Base-by-base conservation (phyloP, 306 rosid species). In the Dicorynia guianensis region DNA sequence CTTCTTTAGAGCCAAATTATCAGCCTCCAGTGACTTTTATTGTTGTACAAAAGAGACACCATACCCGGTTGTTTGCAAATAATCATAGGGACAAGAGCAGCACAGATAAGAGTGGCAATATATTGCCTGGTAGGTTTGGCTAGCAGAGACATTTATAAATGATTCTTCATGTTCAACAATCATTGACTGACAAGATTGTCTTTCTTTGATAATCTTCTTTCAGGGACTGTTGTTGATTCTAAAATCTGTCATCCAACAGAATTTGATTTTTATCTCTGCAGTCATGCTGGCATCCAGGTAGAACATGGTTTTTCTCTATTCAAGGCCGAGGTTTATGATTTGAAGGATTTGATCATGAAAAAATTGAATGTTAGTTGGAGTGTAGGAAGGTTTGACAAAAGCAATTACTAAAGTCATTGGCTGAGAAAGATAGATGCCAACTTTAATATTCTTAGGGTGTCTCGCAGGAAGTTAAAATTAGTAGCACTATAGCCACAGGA, bases 271-370 rank as follows among this genome's bases (percentile, higher is more conserved):
- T 93, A 93, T 83, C 98, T 93, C 67, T 93, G 98, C 83, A 93
- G 98, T 82, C 98, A 93, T 69, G 98, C 98, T 52, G 96, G 98
- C 65, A 87, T 93, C 64, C 94, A 93, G 96, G 98, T 90, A 80
- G 46, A 60, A 39, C 33, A 53, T 40, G 8, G 20, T 34, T 9
- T 44, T 62, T 39, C 33, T 63, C 25, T 38, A 13, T 47, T 50
- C 14, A 12, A 30, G 66, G 17, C 49, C 6, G 20, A 13, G 12
- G 34, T 70, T 42, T 18, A 18, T 62, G 40, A 20, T 55, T 72
- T 39, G 11, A 53, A 46, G n/a, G 54, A 34, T 10, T 10, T 63
- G 47, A 38, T 64, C 10, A 25, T 56, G 59, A 19, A 44, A 79
- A 57, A 11, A 18, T 57, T 14, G 30, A 25, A 25, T 25, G 30